phyloP scores from a whole-genome alignment of 345 rosid genomes.

The Hypericum perforatum region DNA sequence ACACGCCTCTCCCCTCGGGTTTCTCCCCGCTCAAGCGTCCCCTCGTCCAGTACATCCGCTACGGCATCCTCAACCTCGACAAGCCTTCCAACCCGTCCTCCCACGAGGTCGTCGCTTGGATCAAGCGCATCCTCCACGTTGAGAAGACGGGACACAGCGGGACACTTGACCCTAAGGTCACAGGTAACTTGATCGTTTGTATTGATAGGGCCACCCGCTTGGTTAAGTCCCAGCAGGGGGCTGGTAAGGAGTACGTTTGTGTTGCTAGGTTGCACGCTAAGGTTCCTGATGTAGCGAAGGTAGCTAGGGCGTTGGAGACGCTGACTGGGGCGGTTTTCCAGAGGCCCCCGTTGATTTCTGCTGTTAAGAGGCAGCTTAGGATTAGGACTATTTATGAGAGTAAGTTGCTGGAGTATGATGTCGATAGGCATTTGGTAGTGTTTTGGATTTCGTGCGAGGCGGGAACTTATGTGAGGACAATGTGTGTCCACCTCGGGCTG shows the following conservation, averaged over 20 bases:
- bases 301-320: slow-evolving; percentile 77
- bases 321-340: slow-evolving; percentile 96
- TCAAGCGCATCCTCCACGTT: slow-evolving; percentile 74
- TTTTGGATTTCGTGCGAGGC: slow-evolving; percentile 97
- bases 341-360: slow-evolving; percentile 83
- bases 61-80: slow-evolving; percentile 80
- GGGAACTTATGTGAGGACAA: slow-evolving; percentile 85
- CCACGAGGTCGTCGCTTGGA: slow-evolving; percentile 98
- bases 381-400: slow-evolving; percentile 83
- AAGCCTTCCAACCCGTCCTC: slow-evolving; percentile 96
- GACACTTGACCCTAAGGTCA: slow-evolving; percentile 90
- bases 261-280: slow-evolving; percentile 82
- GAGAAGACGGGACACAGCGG: slow-evolving; percentile 97
- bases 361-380: slow-evolving; percentile 93
- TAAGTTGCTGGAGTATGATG: slow-evolving; percentile 79
- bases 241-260: slow-evolving; percentile 94
- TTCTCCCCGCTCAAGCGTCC: slow-evolving; percentile 91
- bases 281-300: slow-evolving; percentile 75
- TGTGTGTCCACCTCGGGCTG: slow-evolving; percentile 90
- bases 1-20: slow-evolving; percentile 81
- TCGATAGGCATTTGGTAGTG: slow-evolving; percentile 74
- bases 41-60: slow-evolving; percentile 63
- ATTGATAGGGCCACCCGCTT: slow-evolving; percentile 89
- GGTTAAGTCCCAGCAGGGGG: slow-evolving; percentile 96
- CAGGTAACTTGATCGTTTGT: slow-evolving; percentile 87